Evolutionary conservation across 768 basidiomycete genomes (phyloP).

Genomic region (Polyporus arcularius): DNA sequence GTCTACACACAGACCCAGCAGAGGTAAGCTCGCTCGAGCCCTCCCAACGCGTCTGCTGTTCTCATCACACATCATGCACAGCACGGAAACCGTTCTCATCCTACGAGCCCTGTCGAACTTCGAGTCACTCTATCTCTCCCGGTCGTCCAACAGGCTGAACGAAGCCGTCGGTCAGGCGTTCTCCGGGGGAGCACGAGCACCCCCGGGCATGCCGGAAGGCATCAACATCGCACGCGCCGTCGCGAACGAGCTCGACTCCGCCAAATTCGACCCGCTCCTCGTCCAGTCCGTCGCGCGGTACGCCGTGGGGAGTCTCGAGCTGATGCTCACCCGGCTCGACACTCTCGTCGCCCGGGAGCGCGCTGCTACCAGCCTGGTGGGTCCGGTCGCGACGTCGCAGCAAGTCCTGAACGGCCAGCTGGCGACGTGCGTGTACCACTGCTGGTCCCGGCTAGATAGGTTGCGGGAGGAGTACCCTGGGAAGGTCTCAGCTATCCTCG

Average conservation of each 20-base stretch:
- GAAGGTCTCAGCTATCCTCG: constrained; percentile 54
- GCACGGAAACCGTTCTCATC: constrained; percentile 89
- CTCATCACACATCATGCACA: constrained; percentile 30
- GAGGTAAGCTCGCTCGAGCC: constrained; percentile 50
- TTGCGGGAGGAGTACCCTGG: constrained; percentile 69
- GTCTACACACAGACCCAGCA: constrained; percentile 83
- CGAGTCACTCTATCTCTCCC: constrained; percentile 86
- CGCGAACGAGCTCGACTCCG: constrained; percentile 91
- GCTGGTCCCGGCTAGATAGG: constrained; percentile 66
- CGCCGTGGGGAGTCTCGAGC: constrained; percentile 68
- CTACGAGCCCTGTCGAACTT: constrained; percentile 82
- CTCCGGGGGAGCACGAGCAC: constrained; percentile 64
- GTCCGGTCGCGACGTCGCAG: constrained; percentile 76
- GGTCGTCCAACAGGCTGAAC: constrained; percentile 80
- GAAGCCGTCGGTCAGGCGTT: constrained; percentile 81
- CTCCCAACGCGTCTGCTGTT: background rate
- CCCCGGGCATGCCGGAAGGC: constrained; percentile 78
- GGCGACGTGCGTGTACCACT: constrained; percentile 78
- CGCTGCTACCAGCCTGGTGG: constrained; percentile 70
- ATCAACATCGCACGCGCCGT: constrained; percentile 73
- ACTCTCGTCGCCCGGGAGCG: constrained; percentile 72
- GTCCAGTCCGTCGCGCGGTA: constrained; percentile 78
- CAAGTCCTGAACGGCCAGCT: constrained; percentile 78
- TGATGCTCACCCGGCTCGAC: constrained; percentile 63
- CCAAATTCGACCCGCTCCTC: constrained; percentile 89